Conservation (phyloP, 306 rosid genomes). For the Acmispon strigosus region DNA sequence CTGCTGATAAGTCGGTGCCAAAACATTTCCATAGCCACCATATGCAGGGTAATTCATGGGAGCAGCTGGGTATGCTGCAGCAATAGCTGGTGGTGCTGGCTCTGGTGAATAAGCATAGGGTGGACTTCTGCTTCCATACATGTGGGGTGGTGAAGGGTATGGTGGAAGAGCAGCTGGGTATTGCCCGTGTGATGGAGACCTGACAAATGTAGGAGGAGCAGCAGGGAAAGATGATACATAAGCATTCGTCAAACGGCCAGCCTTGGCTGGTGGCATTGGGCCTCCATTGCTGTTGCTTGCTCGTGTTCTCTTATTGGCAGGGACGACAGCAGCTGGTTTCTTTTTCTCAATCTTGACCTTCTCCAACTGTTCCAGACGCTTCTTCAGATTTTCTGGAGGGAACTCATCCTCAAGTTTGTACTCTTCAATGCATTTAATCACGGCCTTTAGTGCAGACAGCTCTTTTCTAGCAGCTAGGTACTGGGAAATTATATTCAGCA, state of each 20-base stretch:
- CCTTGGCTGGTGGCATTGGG: conserved; percentile 99
- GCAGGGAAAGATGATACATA: conserved; percentile 97
- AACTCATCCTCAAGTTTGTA: conserved; percentile 84
- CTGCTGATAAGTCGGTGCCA: conserved; percentile 98
- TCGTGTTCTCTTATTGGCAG: conserved; percentile 95
- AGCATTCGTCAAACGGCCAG: conserved; percentile 95
- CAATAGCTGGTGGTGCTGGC: conserved; percentile 64
- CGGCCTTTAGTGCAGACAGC: conserved; percentile 90
- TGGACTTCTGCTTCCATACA: conserved; percentile 98
- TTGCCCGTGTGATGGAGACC: conserved; percentile 92
- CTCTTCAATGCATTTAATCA: conserved; percentile 92
- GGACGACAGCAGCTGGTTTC: conserved; percentile 67
- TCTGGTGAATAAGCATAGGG: conserved; percentile 85
- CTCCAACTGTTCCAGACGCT: conserved; percentile 94
- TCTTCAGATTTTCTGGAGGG: conserved; percentile 89
- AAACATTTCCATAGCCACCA: conserved; percentile 75
- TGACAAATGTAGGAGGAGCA: conserved; percentile 72
- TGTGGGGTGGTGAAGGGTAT: conserved; percentile 92
- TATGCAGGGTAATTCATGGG: conserved; percentile 92
- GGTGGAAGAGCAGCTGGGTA: conserved; percentile 86
- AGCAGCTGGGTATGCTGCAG: conserved; percentile 66
- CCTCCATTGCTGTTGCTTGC: conserved; percentile 92
- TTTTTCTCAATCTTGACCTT: conserved; percentile 88
- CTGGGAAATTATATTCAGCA: conserved; percentile 40
- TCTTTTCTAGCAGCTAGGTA: conserved; percentile 92